These are phyloP conservation scores for Penicillium psychrosexuale DNA, from an alignment of 2,329 filamentous ascomycete genomes.

Conservation along the genomic window DNA sequence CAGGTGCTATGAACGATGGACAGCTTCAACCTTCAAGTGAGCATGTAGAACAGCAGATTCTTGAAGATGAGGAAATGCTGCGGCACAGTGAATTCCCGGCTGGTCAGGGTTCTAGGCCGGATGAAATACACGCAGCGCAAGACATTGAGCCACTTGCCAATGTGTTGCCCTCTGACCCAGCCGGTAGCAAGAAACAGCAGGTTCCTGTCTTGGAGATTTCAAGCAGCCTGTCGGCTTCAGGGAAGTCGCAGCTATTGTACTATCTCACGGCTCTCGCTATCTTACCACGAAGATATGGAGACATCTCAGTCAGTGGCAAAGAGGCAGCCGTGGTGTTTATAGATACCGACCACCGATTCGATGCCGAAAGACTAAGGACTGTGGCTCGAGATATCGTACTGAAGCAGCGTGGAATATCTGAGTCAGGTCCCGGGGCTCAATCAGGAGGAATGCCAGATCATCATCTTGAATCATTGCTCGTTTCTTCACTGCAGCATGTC, in stretches of 20 bases:
- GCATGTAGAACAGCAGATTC: not conserved
- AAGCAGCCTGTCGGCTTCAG: conserved; percentile 50
- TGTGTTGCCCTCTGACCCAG: conserved; percentile 7
- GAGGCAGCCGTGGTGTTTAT: conserved; percentile 53
- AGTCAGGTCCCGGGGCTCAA: not conserved
- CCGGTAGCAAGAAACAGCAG: conserved; percentile 7
- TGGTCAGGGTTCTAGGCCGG: not conserved
- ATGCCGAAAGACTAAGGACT: conserved; percentile 45
- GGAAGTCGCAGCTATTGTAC: conserved; percentile 60
- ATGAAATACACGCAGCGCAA: not conserved
- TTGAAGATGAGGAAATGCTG: conserved; percentile 18
- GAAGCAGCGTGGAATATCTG: conserved; percentile 10
- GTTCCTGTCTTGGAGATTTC: conserved; percentile 53
- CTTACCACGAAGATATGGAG: conserved; percentile 43
- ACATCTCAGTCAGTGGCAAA: conserved; percentile 43
- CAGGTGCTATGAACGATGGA: conserved; percentile 3
- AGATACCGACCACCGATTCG: conserved; percentile 56
- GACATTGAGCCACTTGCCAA: not conserved
- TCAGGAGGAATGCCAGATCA: conserved; percentile 2
- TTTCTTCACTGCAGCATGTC: conserved; percentile 51
- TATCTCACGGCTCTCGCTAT: conserved; percentile 52
- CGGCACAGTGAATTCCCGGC: conserved; percentile 2
- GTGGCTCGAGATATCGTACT: conserved; percentile 30
- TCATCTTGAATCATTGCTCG: conserved; percentile 31
- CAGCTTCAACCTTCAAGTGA: not conserved